Evolutionary conservation across 139 green algal genomes (phyloP).

Genomic region (Zygnema cylindricum): DNA sequence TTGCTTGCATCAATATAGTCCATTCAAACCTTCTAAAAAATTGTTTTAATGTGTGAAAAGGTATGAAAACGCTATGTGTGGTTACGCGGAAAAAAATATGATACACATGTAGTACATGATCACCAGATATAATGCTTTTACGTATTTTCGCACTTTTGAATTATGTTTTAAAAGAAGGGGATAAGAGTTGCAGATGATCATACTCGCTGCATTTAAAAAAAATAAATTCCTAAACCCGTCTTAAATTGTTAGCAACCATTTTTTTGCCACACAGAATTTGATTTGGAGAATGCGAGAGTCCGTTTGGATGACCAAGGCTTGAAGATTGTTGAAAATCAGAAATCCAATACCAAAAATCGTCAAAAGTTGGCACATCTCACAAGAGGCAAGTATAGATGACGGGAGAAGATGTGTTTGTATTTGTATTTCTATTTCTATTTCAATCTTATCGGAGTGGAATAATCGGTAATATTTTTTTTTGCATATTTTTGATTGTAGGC

Average conservation of each 20-base stretch:
- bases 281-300: conserved; percentile 77
- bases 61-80: background rate
- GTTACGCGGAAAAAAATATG: background rate
- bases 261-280: conserved; percentile 71
- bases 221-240: background rate
- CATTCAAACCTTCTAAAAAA: background rate
- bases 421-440: no score
- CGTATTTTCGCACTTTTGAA: background rate
- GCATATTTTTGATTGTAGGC: no score
- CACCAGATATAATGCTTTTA: background rate
- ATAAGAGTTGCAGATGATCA: background rate
- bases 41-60: background rate
- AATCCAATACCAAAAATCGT: conserved; percentile 71
- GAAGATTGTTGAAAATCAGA: conserved; percentile 81
- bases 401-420: no score
- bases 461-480: no score
- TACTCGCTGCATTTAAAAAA: background rate
- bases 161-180: background rate
- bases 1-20: background rate
- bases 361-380: conserved; percentile 74
- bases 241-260: background rate
- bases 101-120: background rate
- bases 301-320: conserved; percentile 84
- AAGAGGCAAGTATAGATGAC: conserved; percentile 52
- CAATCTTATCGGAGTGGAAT: no score